phyloP scores from a whole-genome alignment of 331 rosid species.

The Phaseolus coccineus region DNA sequence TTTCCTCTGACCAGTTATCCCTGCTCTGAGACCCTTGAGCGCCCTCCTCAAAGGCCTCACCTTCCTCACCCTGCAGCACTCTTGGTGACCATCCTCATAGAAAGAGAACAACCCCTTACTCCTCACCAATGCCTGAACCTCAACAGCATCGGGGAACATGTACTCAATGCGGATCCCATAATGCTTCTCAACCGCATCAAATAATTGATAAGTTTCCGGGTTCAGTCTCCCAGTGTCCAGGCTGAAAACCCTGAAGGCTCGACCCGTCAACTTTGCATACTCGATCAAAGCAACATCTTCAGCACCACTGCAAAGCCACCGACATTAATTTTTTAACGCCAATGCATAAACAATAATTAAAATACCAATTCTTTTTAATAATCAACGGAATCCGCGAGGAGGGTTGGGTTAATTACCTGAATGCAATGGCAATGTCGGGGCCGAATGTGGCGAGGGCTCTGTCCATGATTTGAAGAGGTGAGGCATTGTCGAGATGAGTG shows the following conservation, averaged over 20 bases:
- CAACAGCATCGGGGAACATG: slow-evolving; percentile 92
- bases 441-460: slow-evolving; percentile 81
- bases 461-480: slow-evolving; percentile 83
- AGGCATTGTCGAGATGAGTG: slow-evolving; percentile 66
- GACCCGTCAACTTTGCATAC: slow-evolving; percentile 86
- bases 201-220: slow-evolving; percentile 79
- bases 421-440: slow-evolving; percentile 82
- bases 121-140: slow-evolving; percentile 86
- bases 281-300: slow-evolving; percentile 93
- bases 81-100: slow-evolving; percentile 94
- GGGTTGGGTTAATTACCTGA: slow-evolving; percentile 57
- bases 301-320: slow-evolving; percentile 71
- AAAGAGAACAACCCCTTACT: slow-evolving; percentile 85
- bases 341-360: neutral
- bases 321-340: neutral
- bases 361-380: no score
- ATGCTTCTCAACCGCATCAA: slow-evolving; percentile 81
- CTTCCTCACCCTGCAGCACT: slow-evolving; percentile 94
- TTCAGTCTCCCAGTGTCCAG: slow-evolving; percentile 90
- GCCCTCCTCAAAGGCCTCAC: slow-evolving; percentile 92
- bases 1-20: slow-evolving; percentile 95
- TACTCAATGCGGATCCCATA: slow-evolving; percentile 82
- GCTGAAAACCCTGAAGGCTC: slow-evolving; percentile 90
- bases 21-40: slow-evolving; percentile 82
- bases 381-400: neutral